These are phyloP conservation scores for Alnus glutinosa DNA, from an alignment of 306 rosid species.

Conservation along the genomic window DNA sequence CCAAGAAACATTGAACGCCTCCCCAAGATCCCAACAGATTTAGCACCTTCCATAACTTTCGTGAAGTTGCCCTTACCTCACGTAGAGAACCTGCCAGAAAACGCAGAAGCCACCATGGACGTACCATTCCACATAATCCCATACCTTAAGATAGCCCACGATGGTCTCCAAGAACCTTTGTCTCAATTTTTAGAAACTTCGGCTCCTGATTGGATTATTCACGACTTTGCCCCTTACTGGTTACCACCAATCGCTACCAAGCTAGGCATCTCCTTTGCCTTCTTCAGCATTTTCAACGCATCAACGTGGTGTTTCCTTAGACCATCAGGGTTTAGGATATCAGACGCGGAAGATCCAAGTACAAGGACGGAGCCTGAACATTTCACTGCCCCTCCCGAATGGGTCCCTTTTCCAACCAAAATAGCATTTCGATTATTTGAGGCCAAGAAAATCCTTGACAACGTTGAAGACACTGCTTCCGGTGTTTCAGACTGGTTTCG, in stretches of 20 bases:
- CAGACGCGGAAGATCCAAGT: not conserved
- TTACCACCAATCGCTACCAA: not conserved
- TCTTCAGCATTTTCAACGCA: conserved; percentile 16
- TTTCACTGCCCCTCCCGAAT: conserved; percentile 13
- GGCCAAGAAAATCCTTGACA: not conserved
- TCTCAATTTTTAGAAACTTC: conserved; percentile 3
- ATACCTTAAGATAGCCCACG: conserved; percentile 24
- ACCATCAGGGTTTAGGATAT: not conserved
- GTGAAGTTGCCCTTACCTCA: conserved; percentile 27
- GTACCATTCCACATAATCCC: conserved; percentile 11
- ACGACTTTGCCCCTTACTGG: conserved; percentile 8
- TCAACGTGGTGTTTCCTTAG: not conserved
- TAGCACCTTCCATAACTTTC: conserved; percentile 20
- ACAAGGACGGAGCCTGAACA: conserved; percentile 8
- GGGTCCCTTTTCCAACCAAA: conserved; percentile 26
- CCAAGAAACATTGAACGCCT: conserved; percentile 51
- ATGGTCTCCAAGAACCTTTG: conserved; percentile 26
- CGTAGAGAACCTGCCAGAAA: conserved; percentile 9
- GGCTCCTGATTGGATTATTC: no score
- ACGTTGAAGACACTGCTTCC: not conserved
- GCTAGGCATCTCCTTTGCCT: conserved; percentile 3
- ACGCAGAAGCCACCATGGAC: not conserved
- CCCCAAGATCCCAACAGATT: conserved; percentile 27
- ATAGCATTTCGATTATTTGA: conserved; percentile 24
- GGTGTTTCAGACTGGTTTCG: conserved; percentile 19